phyloP scores from a whole-genome alignment of 352 stramenopile species.

The Pythium biforme region DNA sequence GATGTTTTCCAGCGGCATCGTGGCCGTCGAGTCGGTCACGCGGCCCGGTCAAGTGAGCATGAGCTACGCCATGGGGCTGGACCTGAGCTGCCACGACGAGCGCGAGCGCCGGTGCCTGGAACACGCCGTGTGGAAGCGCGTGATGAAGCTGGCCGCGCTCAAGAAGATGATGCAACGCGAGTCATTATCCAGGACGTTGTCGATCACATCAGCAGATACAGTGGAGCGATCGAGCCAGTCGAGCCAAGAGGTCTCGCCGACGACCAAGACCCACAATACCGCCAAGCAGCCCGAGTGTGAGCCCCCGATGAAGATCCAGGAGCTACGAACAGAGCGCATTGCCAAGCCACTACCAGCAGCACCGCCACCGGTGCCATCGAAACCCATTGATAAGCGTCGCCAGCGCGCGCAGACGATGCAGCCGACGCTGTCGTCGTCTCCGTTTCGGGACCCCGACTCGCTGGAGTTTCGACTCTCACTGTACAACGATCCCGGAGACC shows the following conservation, averaged over 20 bases:
- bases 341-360: background rate
- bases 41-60: constrained; percentile 16
- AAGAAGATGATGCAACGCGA: constrained; percentile 22
- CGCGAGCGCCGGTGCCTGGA: constrained; percentile 17
- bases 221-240: constrained; percentile 4
- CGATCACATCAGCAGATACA: constrained; percentile 12
- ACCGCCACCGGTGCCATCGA: background rate
- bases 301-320: constrained; percentile 3
- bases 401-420: constrained; percentile 21
- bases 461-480: constrained; percentile 22
- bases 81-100: constrained; percentile 7
- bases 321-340: background rate
- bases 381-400: constrained; percentile 9
- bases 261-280: background rate
- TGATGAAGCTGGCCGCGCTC: constrained; percentile 24
- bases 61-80: constrained; percentile 22
- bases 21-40: constrained; percentile 23
- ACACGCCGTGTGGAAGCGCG: constrained; percentile 24
- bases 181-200: constrained; percentile 19
- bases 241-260: background rate
- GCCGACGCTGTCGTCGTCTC: background rate
- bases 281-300: constrained; percentile 2
- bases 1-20: constrained; percentile 24
- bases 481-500: constrained; percentile 18
- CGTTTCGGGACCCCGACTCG: constrained; percentile 12